Conservation (phyloP, 2,329 filamentous ascomycete genomes). For the Sclerotinia spermophila region DNA sequence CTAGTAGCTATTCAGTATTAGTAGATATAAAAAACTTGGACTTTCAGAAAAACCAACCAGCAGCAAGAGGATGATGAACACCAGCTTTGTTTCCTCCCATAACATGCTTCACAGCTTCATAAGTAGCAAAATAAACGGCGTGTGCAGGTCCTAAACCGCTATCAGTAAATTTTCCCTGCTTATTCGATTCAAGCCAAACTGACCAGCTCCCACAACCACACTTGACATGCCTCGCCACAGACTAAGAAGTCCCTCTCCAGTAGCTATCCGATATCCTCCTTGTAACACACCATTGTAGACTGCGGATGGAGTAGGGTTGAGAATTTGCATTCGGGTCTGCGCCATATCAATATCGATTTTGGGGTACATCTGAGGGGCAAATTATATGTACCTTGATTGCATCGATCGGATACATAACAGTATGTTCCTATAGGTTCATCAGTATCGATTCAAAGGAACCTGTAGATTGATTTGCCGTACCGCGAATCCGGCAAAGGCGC, state of each 20-base stretch:
- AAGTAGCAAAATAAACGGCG: constrained; percentile 97
- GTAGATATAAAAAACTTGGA: constrained; percentile 21
- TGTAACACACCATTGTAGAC: constrained; percentile 89
- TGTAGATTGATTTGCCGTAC: constrained; percentile 26
- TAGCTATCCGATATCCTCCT: constrained; percentile 87
- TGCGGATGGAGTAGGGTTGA: constrained; percentile 76
- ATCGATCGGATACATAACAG: constrained; percentile 98
- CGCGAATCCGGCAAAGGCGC: constrained; percentile 77
- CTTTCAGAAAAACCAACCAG: constrained; percentile 56
- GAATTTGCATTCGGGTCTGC: constrained; percentile 95
- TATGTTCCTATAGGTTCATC: constrained; percentile 69
- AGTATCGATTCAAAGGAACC: constrained; percentile 24
- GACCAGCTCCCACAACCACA: constrained; percentile 91
- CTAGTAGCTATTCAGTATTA: constrained; percentile 66
- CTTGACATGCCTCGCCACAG: constrained; percentile 97
- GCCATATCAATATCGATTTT: constrained; percentile 23
- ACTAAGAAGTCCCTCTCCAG: constrained; percentile 82
- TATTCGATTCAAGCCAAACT: constrained; percentile 35
- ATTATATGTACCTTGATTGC: constrained; percentile 74
- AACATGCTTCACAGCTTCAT: constrained; percentile 93
- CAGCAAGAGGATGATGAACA: constrained; percentile 87
- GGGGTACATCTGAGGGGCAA: neutral
- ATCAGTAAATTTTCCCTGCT: constrained; percentile 26
- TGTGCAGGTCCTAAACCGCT: constrained; percentile 75
- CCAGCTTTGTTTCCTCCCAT: constrained; percentile 89